These are phyloP conservation scores for Globisporangium mamillatum DNA, from an alignment of 352 stramenopile species.

Conservation along the genomic window DNA sequence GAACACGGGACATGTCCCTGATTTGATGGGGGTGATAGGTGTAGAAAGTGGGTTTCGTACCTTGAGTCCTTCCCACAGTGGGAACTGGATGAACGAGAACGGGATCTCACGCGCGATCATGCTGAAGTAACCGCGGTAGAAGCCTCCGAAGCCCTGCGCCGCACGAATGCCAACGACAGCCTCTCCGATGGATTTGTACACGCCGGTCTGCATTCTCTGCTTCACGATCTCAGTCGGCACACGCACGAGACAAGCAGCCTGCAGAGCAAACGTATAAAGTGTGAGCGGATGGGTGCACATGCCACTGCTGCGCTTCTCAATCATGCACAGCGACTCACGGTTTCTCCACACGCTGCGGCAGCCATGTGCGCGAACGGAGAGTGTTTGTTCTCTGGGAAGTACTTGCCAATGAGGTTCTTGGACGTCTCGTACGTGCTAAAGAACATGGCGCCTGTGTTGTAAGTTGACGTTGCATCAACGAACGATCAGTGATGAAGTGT, in stretches of 20 bases:
- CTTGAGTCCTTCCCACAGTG: slow-evolving; percentile 98
- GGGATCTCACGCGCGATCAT: slow-evolving; percentile 99
- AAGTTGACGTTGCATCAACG: not conserved
- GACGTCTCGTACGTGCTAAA: slow-evolving; percentile 91
- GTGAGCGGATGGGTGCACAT: not conserved
- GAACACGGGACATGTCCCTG: no score
- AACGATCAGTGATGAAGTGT: not conserved
- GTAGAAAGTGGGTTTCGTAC: slow-evolving; percentile 32
- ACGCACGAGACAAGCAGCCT: slow-evolving; percentile 96
- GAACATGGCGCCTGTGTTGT: slow-evolving; percentile 72
- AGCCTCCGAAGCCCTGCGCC: slow-evolving; percentile 76
- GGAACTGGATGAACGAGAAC: slow-evolving; percentile 99
- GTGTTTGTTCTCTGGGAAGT: slow-evolving; percentile 64
- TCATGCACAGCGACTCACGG: slow-evolving; percentile 36
- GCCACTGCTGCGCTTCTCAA: not conserved
- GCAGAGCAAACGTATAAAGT: not conserved
- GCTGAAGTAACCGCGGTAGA: slow-evolving; percentile 97
- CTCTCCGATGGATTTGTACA: slow-evolving; percentile 74
- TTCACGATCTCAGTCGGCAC: slow-evolving; percentile 99
- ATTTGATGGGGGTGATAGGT: no score
- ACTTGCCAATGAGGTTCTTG: slow-evolving; percentile 68
- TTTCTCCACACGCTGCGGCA: slow-evolving; percentile 93
- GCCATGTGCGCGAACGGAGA: slow-evolving; percentile 94
- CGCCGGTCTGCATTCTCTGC: slow-evolving; percentile 97
- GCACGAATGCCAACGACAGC: slow-evolving; percentile 77